A percentile compares a stretch with the other conserved stretches of the same genome.
Evolutionary conservation across 495 filamentous ascomycete species (phyloP).

Genomic region (Recurvomyces mirabilis): DNA sequence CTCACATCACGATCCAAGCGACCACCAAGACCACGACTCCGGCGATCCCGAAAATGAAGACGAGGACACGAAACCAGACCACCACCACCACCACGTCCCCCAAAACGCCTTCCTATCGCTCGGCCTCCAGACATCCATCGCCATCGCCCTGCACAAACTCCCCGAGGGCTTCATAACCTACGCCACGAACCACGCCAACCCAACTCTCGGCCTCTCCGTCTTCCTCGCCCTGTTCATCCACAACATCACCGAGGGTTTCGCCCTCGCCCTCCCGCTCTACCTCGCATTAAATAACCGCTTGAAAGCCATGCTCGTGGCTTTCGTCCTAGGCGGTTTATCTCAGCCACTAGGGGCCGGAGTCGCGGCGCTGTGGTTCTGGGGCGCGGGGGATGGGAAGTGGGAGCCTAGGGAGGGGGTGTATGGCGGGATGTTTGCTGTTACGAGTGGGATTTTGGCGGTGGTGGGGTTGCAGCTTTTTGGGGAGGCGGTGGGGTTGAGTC

Average conservation of each 20-base stretch:
- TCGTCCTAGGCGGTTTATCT: slow-evolving; percentile 69
- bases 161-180: slow-evolving; percentile 98
- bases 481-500: slow-evolving; percentile 70
- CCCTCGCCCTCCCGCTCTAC: slow-evolving; percentile 82
- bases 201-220: slow-evolving; percentile 72
- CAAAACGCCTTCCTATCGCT: slow-evolving; percentile 88
- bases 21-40: slow-evolving; percentile 6
- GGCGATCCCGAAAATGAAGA: neutral
- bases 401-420: slow-evolving; percentile 55
- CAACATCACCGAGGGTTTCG: slow-evolving; percentile 95
- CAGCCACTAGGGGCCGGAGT: slow-evolving; percentile 80
- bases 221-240: slow-evolving; percentile 95
- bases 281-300: slow-evolving; percentile 66
- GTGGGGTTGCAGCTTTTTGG: slow-evolving; percentile 83
- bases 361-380: slow-evolving; percentile 68
- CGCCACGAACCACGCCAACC: slow-evolving; percentile 92
- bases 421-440: slow-evolving; percentile 78
- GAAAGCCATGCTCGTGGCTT: slow-evolving; percentile 75
- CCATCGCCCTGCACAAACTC: slow-evolving; percentile 92
- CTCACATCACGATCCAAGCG: too few relatives aligned
- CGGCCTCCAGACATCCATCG: slow-evolving; percentile 82
- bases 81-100: slow-evolving; percentile 93
- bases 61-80: slow-evolving; percentile 18
- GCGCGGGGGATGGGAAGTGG: slow-evolving; percentile 35
- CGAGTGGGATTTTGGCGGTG: slow-evolving; percentile 87